Evolutionary conservation across 805 yeast species (phyloP).

Genomic region (Kodamaea nitidulidarum): DNA sequence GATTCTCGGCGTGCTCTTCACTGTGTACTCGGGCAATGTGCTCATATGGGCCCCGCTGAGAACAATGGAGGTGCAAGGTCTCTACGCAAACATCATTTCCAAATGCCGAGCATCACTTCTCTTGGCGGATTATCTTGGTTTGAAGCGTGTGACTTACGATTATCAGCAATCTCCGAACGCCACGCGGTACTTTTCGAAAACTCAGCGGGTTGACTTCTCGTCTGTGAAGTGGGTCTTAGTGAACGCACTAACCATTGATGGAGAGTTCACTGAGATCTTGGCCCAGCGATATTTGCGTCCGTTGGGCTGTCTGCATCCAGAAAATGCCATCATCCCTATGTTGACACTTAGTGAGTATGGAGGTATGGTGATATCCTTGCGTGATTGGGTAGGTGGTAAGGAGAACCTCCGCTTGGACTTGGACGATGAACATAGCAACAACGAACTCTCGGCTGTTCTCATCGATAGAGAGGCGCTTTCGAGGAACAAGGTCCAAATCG

Average conservation of each 20-base stretch:
- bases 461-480: conserved; percentile 72
- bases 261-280: conserved; percentile 85
- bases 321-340: conserved; percentile 81
- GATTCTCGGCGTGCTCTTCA: conserved; percentile 72
- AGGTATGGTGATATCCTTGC: conserved; percentile 87
- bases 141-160: conserved; percentile 88
- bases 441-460: conserved; percentile 58
- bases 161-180: conserved; percentile 86
- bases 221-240: conserved; percentile 86
- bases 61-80: conserved; percentile 75
- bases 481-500: conserved; percentile 65
- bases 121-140: conserved; percentile 80
- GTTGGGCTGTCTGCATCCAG: conserved; percentile 74
- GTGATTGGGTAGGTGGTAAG: conserved; percentile 82
- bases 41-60: conserved; percentile 74
- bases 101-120: conserved; percentile 66
- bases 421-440: conserved; percentile 18
- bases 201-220: conserved; percentile 70
- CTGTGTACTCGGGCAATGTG: conserved; percentile 81
- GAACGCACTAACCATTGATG: conserved; percentile 83
- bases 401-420: conserved; percentile 52
- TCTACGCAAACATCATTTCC: conserved; percentile 78
- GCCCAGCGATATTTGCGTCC: conserved; percentile 90
- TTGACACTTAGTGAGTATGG: conserved; percentile 89
- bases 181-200: conserved; percentile 74